Conservation (phyloP, 192 early-diverging fungal genomes). For the Coemansia sp. region DNA sequence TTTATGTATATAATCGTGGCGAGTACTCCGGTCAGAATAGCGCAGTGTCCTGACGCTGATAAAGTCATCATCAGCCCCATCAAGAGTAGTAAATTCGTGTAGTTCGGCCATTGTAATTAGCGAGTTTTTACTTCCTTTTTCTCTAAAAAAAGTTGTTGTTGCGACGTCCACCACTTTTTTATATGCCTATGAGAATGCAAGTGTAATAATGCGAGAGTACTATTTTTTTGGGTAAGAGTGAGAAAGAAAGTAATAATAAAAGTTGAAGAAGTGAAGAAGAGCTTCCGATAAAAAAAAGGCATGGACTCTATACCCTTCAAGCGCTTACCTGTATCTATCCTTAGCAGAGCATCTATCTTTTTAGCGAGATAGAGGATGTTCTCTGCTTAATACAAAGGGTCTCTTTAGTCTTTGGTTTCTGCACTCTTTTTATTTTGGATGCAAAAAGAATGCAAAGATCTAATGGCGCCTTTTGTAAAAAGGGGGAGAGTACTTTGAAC, state of each 20-base stretch:
- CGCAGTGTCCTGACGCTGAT: slow-evolving; percentile 6
- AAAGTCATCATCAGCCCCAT: slow-evolving; percentile 4
- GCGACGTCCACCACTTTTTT: background rate
- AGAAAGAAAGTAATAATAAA: background rate
- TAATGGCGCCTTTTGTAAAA: background rate
- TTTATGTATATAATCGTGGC: slow-evolving; percentile 10
- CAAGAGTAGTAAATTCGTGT: background rate
- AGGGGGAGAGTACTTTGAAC: background rate
- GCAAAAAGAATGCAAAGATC: background rate
- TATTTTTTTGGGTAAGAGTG: background rate
- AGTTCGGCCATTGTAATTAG: background rate
- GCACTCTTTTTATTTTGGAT: background rate
- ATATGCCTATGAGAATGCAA: background rate
- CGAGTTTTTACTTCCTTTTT: background rate
- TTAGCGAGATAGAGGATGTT: background rate
- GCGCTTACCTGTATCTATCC: background rate
- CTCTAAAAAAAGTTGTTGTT: background rate
- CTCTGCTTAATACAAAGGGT: background rate
- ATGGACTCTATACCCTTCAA: background rate
- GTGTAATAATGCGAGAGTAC: background rate
- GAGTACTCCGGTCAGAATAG: slow-evolving; percentile 1
- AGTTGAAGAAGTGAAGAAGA: background rate
- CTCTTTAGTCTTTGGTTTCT: background rate
- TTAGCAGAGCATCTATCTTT: background rate
- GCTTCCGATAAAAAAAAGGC: background rate